phyloP scores from a whole-genome alignment of 768 basidiomycete species.

The Lactarius psammicola region DNA sequence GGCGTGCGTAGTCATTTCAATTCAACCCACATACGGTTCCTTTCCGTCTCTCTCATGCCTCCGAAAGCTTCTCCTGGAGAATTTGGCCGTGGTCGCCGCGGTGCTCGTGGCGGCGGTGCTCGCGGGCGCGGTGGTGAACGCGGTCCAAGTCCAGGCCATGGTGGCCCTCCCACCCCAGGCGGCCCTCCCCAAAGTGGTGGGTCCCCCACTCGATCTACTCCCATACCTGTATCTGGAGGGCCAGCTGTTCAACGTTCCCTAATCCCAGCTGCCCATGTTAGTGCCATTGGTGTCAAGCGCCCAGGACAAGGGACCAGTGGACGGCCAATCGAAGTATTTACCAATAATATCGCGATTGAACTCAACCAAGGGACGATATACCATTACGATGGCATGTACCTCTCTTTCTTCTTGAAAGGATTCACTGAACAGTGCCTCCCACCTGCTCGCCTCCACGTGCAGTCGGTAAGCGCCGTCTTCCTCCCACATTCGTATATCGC shows the following conservation, averaged over 20 bases:
- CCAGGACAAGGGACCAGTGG: conserved; percentile 63
- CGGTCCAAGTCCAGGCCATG: conserved; percentile 1
- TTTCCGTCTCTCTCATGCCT: conserved; percentile 23
- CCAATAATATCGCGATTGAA: conserved; percentile 64
- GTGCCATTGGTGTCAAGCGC: conserved; percentile 65
- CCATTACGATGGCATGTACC: conserved; percentile 72
- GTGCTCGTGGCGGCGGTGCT: neutral
- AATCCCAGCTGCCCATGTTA: conserved; percentile 42
- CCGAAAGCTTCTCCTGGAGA: conserved; percentile 10
- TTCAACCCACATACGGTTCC: neutral
- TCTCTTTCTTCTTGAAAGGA: conserved; percentile 1
- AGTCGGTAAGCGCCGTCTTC: conserved; percentile 44
- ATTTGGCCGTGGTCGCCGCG: neutral
- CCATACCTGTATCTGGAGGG: conserved; percentile 24
- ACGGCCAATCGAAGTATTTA: conserved; percentile 39
- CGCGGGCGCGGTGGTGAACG: conserved; percentile 9
- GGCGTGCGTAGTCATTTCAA: neutral
- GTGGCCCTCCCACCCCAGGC: conserved; percentile 24
- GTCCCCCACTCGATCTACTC: conserved; percentile 35
- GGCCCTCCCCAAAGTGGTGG: conserved; percentile 34
- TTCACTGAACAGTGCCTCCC: neutral
- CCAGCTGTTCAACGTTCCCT: conserved; percentile 23
- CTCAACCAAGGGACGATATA: conserved; percentile 64
- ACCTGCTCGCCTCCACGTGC: conserved; percentile 4
- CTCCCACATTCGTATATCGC: neutral